These are phyloP conservation scores for Yarrowia sp. DNA, from an alignment of 805 yeast species.

Conservation along the genomic window DNA sequence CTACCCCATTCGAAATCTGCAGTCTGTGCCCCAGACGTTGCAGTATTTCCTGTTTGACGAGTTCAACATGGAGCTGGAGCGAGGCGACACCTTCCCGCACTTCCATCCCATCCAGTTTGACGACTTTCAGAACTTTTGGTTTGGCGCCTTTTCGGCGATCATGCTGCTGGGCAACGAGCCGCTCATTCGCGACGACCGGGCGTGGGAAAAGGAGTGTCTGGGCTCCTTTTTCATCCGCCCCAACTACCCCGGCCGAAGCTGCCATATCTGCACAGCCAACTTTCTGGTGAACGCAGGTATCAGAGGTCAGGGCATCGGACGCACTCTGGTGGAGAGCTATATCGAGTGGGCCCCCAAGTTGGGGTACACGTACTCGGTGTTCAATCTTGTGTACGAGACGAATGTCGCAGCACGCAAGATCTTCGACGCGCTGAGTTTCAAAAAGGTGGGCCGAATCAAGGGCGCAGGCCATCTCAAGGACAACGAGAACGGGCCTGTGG, in stretches of 20 bases:
- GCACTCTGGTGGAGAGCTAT: conserved; percentile 77
- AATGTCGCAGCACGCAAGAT: conserved; percentile 79
- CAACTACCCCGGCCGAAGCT: conserved; percentile 86
- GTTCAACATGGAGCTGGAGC: conserved; percentile 84
- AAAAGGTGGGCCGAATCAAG: conserved; percentile 72
- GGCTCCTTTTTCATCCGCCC: conserved; percentile 86
- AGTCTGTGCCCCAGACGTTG: conserved; percentile 72
- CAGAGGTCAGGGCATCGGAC: conserved; percentile 88
- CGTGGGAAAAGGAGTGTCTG: conserved; percentile 90
- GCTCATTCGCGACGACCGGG: conserved; percentile 50
- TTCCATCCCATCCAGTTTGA: conserved; percentile 75
- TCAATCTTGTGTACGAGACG: conserved; percentile 84
- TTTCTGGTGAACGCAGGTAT: conserved; percentile 90
- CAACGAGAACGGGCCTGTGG: conserved; percentile 71
- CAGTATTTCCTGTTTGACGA: conserved; percentile 84
- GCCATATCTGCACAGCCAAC: conserved; percentile 89
- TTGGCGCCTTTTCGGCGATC: conserved; percentile 76
- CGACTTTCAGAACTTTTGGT: conserved; percentile 83
- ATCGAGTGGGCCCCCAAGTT: conserved; percentile 87
- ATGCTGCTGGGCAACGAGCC: conserved; percentile 75
- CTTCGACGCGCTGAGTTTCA: conserved; percentile 73
- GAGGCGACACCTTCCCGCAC: conserved; percentile 85
- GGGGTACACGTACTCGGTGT: conserved; percentile 80
- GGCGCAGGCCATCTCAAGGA: conserved; percentile 89
- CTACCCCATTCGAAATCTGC: conserved; percentile 71